Percentiles rank a stretch among this genome's conserved stretches.
Evolutionary conservation across 176 grass and related monocot genomes (phyloP).

Genomic region (Oryza officinalis): DNA sequence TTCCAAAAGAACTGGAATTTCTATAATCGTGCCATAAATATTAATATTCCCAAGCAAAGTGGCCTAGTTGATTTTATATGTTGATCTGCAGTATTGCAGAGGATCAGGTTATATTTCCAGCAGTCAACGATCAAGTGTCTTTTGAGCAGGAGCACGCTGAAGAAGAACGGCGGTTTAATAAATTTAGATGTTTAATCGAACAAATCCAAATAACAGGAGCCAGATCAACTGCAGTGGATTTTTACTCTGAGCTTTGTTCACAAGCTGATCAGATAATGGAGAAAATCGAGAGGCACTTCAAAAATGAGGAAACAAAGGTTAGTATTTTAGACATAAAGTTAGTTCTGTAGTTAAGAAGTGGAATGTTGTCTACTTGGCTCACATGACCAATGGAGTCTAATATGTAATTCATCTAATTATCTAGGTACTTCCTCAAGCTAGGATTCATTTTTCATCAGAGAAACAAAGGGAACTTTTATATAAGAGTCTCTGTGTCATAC

Average conservation of each 20-base stretch:
- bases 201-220: constrained; percentile 64
- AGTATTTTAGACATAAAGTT: not conserved
- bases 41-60: constrained; percentile 1
- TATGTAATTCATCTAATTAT: constrained; percentile 30
- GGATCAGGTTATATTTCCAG: constrained; percentile 92
- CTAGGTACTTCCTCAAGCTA: constrained; percentile 86
- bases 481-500: constrained; percentile 72
- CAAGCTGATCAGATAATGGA: constrained; percentile 92
- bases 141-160: constrained; percentile 79
- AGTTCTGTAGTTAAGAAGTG: constrained; percentile 18
- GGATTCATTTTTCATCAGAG: constrained; percentile 58
- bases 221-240: constrained; percentile 59
- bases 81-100: constrained; percentile 66
- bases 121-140: constrained; percentile 58
- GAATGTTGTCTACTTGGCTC: not conserved
- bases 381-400: constrained; percentile 24
- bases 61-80: not conserved
- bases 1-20: constrained; percentile 11
- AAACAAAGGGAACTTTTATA: constrained; percentile 79
- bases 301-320: constrained; percentile 80
- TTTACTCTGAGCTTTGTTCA: constrained; percentile 75
- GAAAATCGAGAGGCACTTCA: constrained; percentile 80
- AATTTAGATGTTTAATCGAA: constrained; percentile 83
- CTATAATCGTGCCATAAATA: not conserved
- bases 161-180: constrained; percentile 63